Conservation (phyloP, 2,329 filamentous ascomycete species). For the Rhynchosporium secalis region DNA sequence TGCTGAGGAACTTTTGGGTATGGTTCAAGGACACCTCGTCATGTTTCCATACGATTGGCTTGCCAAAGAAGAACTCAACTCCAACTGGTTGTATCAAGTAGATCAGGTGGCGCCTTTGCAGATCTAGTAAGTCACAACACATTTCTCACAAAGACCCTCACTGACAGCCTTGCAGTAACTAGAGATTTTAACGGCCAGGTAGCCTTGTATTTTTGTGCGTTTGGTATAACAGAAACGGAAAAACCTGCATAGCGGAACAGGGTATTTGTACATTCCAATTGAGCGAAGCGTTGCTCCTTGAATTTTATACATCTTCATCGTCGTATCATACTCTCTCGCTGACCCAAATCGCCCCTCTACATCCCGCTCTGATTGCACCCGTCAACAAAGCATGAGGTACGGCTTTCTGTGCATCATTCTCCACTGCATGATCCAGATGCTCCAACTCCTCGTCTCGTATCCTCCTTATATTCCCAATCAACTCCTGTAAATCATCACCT, state of each 20-base stretch:
- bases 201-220: conserved; percentile 28
- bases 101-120: conserved; percentile 94
- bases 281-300: conserved; percentile 26
- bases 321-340: conserved; percentile 65
- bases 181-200: conserved; percentile 20
- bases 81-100: conserved; percentile 96
- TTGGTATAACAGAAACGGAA: conserved; percentile 15
- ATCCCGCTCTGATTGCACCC: conserved; percentile 84
- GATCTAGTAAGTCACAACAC: conserved; percentile 74
- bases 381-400: conserved; percentile 87
- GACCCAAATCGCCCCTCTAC: conserved; percentile 88
- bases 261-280: conserved; percentile 26
- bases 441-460: conserved; percentile 96
- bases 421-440: conserved; percentile 91
- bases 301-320: conserved; percentile 20
- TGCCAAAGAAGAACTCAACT: conserved; percentile 83
- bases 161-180: conserved; percentile 30
- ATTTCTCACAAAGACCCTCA: not conserved
- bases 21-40: conserved; percentile 87
- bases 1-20: conserved; percentile 75
- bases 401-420: conserved; percentile 88
- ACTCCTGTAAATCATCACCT: conserved; percentile 71
- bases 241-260: conserved; percentile 20
- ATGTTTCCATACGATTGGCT: conserved; percentile 97
- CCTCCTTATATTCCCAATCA: conserved; percentile 73